A percentile compares a stretch with the other conserved stretches of the same genome.
Evolutionary conservation across 371 early-diverging fungal genomes (phyloP).

Genomic region (Mortierella sp.): DNA sequence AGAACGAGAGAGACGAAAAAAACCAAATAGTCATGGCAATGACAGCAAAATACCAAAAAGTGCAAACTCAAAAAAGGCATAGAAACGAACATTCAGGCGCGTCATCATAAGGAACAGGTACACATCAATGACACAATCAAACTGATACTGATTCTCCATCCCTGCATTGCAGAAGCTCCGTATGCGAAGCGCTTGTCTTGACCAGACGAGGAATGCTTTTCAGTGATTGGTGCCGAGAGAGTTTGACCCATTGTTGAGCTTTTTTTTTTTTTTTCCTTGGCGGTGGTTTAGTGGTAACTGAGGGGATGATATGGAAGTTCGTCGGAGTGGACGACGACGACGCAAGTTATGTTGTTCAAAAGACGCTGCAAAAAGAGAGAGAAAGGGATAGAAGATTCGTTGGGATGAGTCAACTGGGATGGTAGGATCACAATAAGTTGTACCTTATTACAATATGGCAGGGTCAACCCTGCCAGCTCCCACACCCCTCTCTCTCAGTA

Average conservation of each 20-base stretch:
- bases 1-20: not conserved
- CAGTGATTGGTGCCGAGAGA: slow-evolving; percentile 92
- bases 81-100: slow-evolving; percentile 5
- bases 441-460: no score
- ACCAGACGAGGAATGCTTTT: slow-evolving; percentile 83
- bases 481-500: no score
- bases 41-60: not conserved
- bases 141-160: slow-evolving; percentile 95
- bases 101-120: not conserved
- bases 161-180: slow-evolving; percentile 95
- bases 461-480: no score
- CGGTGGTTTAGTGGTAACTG: not conserved
- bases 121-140: slow-evolving; percentile 17
- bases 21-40: no score
- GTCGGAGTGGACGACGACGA: not conserved
- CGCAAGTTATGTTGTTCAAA: no score
- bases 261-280: no score
- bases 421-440: no score
- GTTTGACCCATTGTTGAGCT: slow-evolving; percentile 91
- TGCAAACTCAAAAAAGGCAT: not conserved
- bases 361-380: no score
- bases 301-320: not conserved
- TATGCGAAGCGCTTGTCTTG: slow-evolving; percentile 80
- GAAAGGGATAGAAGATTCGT: no score
- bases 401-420: no score